Base-by-base conservation (phyloP, 768 basidiomycete genomes). In the Rossbeevera mucosa region DNA sequence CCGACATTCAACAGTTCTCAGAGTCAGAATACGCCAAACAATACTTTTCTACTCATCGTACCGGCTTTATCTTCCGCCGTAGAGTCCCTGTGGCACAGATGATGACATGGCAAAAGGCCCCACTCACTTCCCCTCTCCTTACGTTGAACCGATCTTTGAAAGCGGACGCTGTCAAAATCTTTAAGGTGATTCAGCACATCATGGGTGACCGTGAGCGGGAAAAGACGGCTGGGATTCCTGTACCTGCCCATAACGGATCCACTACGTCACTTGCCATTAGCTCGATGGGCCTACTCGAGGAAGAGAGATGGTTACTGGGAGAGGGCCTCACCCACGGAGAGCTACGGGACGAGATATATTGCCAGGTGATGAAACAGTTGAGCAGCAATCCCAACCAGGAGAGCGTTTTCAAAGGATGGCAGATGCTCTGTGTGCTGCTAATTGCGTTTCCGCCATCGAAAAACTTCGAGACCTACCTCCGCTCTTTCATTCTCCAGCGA, bases 191-290 rank as follows among this genome's bases (percentile, higher is more conserved):
- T 41, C 94, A 96, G 64, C 86, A 85, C 50, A 82, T 94, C 42
- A 97, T 96, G 93, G 92, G 92, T 33, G 94, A 96, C 63, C 79
- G 91, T 7, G 88, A 92, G 58, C 82, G 82, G 21, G 88, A 89
- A 53, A 79, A 75, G 52, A 67, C 76, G 3, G 71, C 76, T n/a
- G 75, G 74, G 18, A 72, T 81, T 40, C 80, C 80, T 4, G 58
- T 68, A 40, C 80, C 80, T 4, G 58, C 67, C 9, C 60, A 66
- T 52, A 76, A 77, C 48, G 65, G 73, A 7, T 76, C 79, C 7
- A 74, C 74, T 54, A 69, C 66, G 30, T 71, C 77, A 18, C 71
- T 80, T 30, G 57, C 60, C 20, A 78, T 62, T 0, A 80, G 80
- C 2, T 60, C 58, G 38, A 59, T 70, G 26, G 74, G 75, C 9